phyloP scores from a whole-genome alignment of 441 rosid species.

The Dalechampia spathulata region DNA sequence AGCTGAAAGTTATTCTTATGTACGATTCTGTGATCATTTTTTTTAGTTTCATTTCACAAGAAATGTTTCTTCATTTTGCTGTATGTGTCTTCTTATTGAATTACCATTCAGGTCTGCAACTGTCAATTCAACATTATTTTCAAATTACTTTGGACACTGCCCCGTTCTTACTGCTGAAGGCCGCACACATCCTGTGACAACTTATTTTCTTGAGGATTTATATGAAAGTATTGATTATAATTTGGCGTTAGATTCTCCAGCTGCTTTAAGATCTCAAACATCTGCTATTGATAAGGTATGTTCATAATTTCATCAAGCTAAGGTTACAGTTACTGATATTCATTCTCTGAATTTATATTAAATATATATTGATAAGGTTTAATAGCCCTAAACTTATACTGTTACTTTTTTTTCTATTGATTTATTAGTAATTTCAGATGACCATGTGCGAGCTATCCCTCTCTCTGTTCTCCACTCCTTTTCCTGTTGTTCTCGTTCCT shows the following conservation, averaged over 20 bases:
- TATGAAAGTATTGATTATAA: conserved; percentile 64
- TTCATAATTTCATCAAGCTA: too few relatives aligned
- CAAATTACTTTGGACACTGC: conserved; percentile 79
- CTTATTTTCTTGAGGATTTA: conserved; percentile 78
- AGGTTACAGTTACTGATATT: too few relatives aligned
- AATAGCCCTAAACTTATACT: too few relatives aligned
- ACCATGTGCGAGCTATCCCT: too few relatives aligned
- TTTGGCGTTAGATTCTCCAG: conserved; percentile 85
- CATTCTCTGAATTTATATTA: too few relatives aligned
- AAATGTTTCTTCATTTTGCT: neutral
- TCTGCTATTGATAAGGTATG: conserved; percentile 51
- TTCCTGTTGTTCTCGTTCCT: neutral
- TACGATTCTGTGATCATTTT: conserved; percentile 39
- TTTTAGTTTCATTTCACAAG: conserved; percentile 3
- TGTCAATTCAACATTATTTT: conserved; percentile 79
- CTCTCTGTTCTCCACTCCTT: too few relatives aligned
- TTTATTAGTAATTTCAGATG: neutral
- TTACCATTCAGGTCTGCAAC: conserved; percentile 83
- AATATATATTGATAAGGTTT: too few relatives aligned
- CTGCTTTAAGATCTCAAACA: conserved; percentile 52
- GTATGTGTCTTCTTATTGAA: conserved; percentile 13
- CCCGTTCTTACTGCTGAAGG: conserved; percentile 89
- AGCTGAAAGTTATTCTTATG: conserved; percentile 88
- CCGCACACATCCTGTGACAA: conserved; percentile 78
- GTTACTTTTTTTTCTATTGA: neutral